Evolutionary conservation across 306 rosid species (phyloP).

Genomic region (Hippophae rhamnoides): DNA sequence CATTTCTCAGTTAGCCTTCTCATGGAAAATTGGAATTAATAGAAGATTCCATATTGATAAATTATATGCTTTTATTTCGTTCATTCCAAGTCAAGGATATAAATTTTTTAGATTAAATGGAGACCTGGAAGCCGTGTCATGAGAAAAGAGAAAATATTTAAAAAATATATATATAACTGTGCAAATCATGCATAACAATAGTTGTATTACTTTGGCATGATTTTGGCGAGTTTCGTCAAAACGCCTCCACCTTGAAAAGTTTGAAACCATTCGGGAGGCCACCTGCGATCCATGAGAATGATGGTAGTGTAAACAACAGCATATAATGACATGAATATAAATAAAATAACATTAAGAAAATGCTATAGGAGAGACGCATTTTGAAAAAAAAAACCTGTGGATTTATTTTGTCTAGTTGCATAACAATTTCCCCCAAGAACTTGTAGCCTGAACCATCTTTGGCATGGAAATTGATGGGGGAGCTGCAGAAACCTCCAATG

Average conservation of each 20-base stretch:
- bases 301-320: neutral
- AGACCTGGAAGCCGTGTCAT: no score
- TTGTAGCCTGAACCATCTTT: constrained; percentile 91
- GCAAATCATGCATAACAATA: no score
- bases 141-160: neutral
- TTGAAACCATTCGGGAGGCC: constrained; percentile 95
- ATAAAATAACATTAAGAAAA: no score
- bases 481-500: constrained; percentile 88
- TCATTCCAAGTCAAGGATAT: neutral
- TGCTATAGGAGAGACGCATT: neutral
- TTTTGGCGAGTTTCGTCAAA: constrained; percentile 77
- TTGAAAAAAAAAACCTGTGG: constrained; percentile 59
- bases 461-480: constrained; percentile 82
- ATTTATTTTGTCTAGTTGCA: constrained; percentile 72
- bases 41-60: neutral
- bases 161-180: no score
- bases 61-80: neutral
- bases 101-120: neutral
- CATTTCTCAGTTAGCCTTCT: constrained; percentile 3
- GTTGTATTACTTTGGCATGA: constrained; percentile 56
- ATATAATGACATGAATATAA: neutral
- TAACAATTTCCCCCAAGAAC: constrained; percentile 79
- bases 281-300: constrained; percentile 36
- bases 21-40: neutral
- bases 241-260: constrained; percentile 92